These are phyloP conservation scores for Debaryomycetaceae sp. DNA, from an alignment of 1,139 yeast species.

Conservation along the genomic window DNA sequence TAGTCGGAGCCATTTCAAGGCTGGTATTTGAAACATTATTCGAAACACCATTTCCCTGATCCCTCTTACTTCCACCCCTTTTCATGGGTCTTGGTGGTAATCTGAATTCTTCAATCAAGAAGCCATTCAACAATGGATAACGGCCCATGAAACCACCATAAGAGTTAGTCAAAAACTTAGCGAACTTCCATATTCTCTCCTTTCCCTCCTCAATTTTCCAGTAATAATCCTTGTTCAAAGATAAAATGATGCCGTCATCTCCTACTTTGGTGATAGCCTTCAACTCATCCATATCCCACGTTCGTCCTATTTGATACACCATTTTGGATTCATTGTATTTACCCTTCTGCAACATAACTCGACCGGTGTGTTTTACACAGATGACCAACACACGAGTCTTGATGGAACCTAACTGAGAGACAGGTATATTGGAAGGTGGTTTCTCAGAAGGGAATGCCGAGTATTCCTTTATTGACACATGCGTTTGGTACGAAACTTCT, in stretches of 20 bases:
- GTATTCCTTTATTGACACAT: slow-evolving; percentile 36
- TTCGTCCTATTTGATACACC: slow-evolving; percentile 83
- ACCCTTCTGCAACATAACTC: slow-evolving; percentile 80
- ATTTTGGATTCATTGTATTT: slow-evolving; percentile 69
- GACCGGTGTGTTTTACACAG: slow-evolving; percentile 48
- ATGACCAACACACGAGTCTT: slow-evolving; percentile 40
- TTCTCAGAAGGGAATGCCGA: slow-evolving; percentile 37
- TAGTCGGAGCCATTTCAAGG: not conserved
- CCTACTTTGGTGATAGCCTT: slow-evolving; percentile 50
- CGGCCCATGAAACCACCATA: slow-evolving; percentile 66
- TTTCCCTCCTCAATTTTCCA: slow-evolving; percentile 76
- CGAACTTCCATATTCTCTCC: slow-evolving; percentile 58
- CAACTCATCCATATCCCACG: slow-evolving; percentile 85
- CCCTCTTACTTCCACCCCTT: slow-evolving; percentile 4
- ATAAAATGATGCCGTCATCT: slow-evolving; percentile 56
- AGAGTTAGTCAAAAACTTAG: slow-evolving; percentile 58
- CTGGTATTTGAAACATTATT: not conserved
- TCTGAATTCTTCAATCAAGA: slow-evolving; percentile 32
- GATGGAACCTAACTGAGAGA: slow-evolving; percentile 31
- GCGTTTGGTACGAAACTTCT: slow-evolving; percentile 38
- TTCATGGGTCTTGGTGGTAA: slow-evolving; percentile 27
- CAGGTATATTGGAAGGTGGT: slow-evolving; percentile 33
- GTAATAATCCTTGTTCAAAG: slow-evolving; percentile 74
- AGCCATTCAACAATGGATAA: slow-evolving; percentile 55
- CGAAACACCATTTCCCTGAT: not conserved